Evolutionary conservation across 192 early-diverging fungal genomes (phyloP), one percentile per base, ranked within the genome.

Genomic region (Gryganskiella cystojenkinii): DNA sequence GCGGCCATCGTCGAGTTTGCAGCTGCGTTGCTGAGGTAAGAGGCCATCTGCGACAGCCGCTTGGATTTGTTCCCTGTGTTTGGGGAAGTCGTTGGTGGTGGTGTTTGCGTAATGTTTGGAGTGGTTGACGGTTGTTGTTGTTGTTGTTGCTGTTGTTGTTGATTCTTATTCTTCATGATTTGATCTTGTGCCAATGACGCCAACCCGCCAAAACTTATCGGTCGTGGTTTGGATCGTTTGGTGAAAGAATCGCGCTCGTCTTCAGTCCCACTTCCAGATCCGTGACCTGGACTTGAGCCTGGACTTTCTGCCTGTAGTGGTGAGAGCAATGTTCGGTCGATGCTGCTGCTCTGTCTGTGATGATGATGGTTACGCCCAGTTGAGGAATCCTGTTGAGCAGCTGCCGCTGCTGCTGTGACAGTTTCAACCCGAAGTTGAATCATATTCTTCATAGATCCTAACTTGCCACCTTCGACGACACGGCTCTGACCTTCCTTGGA

Each of bases 181-280:
- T 76, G 73, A 25, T 76, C 73, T 17, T 78, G 74, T 14, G 74
- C 66, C 61, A 78, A 24, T 14, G 74, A 59, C 2, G 74, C 74
- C 40, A 68, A 27, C 15, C 74, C 74, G 33, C 61, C 74, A 64
- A 78, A 64, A 17, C 74, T 78, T 28, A 78, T 11, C 3, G 74
- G 74, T 22, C 74, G 17, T 27, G 63, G 74, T 60, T 78, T 78
- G 54, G 22, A 33, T 28, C 40, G 68, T 43, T 78, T 78, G 40
- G 4, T 31, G 33, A 10, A 34, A 8, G 55, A 17, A 56, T 31
- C 55, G 28, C 28, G 33, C 14, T 35, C 55, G 25, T 13, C 15
- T 17, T 4, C 57, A 28, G 30, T 34, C 9, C 33, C 37, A 45
- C 31, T 56, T 56, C 55, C n/a, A 60, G 27, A 60, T 8, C 50